These are phyloP conservation scores for Tetradesmus lagerheimii DNA, from an alignment of 139 green algal species.

Conservation along the genomic window DNA sequence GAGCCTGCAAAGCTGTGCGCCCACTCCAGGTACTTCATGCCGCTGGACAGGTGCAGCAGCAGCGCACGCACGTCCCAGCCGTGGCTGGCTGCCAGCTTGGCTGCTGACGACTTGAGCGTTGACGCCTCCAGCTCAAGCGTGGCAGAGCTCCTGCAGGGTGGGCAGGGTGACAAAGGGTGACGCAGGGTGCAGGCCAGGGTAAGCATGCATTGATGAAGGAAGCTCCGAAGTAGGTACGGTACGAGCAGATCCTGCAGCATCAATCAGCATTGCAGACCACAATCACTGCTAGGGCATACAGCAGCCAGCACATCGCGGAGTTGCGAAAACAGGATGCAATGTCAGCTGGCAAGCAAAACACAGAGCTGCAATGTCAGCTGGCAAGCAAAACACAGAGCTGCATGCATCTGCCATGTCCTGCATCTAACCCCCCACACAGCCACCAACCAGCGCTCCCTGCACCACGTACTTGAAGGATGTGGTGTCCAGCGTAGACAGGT, in stretches of 20 bases:
- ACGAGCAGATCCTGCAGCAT: background rate
- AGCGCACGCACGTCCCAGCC: conserved; percentile 42
- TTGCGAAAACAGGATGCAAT: background rate
- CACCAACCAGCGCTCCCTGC: too few species aligned
- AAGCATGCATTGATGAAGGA: background rate
- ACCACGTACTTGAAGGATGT: conserved; percentile 27
- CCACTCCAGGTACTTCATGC: conserved; percentile 48
- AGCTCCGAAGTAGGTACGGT: too few species aligned
- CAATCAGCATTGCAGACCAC: background rate
- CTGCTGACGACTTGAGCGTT: conserved; percentile 1
- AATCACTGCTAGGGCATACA: background rate
- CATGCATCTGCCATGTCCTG: background rate
- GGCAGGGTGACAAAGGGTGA: background rate
- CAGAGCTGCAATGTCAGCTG: background rate
- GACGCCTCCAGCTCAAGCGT: conserved; percentile 43
- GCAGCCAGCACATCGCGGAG: background rate
- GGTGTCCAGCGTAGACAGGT: conserved; percentile 38
- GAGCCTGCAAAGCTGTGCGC: conserved; percentile 43
- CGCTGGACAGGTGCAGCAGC: conserved; percentile 30
- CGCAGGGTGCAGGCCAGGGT: background rate
- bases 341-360: background rate
- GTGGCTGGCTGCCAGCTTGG: conserved; percentile 34
- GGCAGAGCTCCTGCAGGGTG: background rate
- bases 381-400: background rate
- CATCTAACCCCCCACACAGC: background rate